Evolutionary conservation across 2,329 filamentous ascomycete species (phyloP), one percentile per base, ranked within the genome.

Genomic region (Aspergillus oerlinghausenensis): DNA sequence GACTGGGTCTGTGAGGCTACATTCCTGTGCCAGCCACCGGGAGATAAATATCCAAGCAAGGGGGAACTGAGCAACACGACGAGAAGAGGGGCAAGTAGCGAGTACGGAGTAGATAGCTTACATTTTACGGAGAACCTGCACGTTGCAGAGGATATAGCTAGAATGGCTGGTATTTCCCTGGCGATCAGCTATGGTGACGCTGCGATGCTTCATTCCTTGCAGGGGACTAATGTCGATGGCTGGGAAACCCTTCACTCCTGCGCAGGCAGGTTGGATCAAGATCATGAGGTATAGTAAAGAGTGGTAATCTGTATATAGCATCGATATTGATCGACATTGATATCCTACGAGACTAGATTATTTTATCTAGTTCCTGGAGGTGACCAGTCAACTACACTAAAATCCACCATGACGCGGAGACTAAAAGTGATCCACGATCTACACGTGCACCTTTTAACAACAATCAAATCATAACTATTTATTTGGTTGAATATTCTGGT

Each of bases 131-230:
- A 32, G 11, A 32, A 6, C 32, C 11, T 6, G 4, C 14, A 35
- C 11, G 11, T 35, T 35, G 11, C 32, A 35, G 14, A 11, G 32
- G 11, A 35, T 35, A 17, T 6, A 6, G 11, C 32, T 14, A 32
- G 32, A 14, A 35, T 51, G 50, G 50, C 19, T 51, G 50, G 49
- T 29, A 52, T 54, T 47, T 49, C 55, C 50, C 35, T 40, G 49
- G 51, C 38, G 57, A 53, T 49, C 29, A 32, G 29, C 10, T 14
- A 32, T 5, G 29, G 29, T 4, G 11, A 11, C 14, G 4, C 32
- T 35, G 11, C 17, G 11, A 35, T 17, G 1, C 11, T 35, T 35
- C 32, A 35, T 43, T 21, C n/a, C 40, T 43, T 43, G 19, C 40
- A 42, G 19, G 40, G n/a, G 40, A 43, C 7, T 43, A n/a, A 43